Conservation (phyloP, 306 rosid genomes). For the Begonia loranthoides region DNA sequence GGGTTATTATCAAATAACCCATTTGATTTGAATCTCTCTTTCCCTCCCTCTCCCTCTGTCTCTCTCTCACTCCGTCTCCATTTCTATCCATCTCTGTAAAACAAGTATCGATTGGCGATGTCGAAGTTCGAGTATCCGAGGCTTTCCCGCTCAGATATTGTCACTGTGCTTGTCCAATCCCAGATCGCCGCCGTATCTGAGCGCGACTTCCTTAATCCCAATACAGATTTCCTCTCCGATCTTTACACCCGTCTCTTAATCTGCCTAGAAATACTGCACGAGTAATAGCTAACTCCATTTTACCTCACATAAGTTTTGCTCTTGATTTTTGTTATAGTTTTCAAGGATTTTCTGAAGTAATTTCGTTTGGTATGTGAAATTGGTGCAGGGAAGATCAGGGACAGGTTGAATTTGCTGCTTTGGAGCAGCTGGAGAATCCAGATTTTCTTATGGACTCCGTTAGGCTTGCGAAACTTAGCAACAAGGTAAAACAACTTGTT, state of each 20-base stretch:
- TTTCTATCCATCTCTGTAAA: neutral
- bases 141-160: constrained; percentile 40
- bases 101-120: constrained; percentile 6
- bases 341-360: neutral
- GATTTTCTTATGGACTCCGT: constrained; percentile 42
- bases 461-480: constrained; percentile 23
- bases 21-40: too few relatives aligned
- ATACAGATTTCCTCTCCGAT: constrained; percentile 30
- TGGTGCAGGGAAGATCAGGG: constrained; percentile 53
- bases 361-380: neutral
- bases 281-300: constrained; percentile 14
- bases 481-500: constrained; percentile 41
- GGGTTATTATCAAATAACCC: too few relatives aligned
- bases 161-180: constrained; percentile 15
- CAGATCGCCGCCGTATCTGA: constrained; percentile 49
- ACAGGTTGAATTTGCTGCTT: constrained; percentile 58
- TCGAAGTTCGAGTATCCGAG: constrained; percentile 60
- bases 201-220: constrained; percentile 39
- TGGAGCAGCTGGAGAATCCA: constrained; percentile 66
- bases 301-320: neutral
- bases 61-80: neutral
- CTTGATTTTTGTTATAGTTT: neutral
- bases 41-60: too few relatives aligned
- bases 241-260: constrained; percentile 48
- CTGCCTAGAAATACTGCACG: constrained; percentile 32